Base-by-base conservation (phyloP, 2,329 filamentous ascomycete species). In the Arthrobotrys conoides region DNA sequence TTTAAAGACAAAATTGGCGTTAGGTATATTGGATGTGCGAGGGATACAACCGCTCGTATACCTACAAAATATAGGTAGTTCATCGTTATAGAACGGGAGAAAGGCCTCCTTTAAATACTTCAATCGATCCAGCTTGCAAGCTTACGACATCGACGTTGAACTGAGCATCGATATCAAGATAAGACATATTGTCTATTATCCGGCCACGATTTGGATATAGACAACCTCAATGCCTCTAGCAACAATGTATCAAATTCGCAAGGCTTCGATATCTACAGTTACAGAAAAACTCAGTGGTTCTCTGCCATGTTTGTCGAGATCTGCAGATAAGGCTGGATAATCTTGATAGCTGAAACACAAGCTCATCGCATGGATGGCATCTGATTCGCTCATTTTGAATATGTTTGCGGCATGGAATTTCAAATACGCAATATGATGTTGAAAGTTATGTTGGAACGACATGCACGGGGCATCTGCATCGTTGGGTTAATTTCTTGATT, bases 311-410 rank as follows among this genome's bases (percentile, higher is more conserved):
- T 49, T 18, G 41, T 22, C n/a, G 18, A 27, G 27, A 55, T 36
- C 16, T 55, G 51, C 24, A 55, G 5, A 36, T n/a, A 55, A 38
- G 53, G 53, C 53, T 22, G 30, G 27, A 59, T 41, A 59, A 16
- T 30, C 33, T 59, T 41, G 6, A n/a, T 5, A 33, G 27, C 14
- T 33, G 9, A 27, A n/a, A 53, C 12, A 33, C 14, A 33, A n/a
- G 51, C 6, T 33, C 30, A 14, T 18, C 4, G 24, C 22, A 33
- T 55, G 20, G 27, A 33, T 0, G 16, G 48, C 12, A 18, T 18
- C 27, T 33, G 10, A 36, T 59, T 59, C 9, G 30, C 30, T 41
- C 27, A 59, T 5, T 22, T 18, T 3, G 8, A 33, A 10, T 24
- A 27, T 10, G 6, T 53, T 30, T 30, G 22, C 12, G n/a, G 48